phyloP scores from a whole-genome alignment of 2,329 filamentous ascomycete genomes.

The Alternaria triticimaculans region DNA sequence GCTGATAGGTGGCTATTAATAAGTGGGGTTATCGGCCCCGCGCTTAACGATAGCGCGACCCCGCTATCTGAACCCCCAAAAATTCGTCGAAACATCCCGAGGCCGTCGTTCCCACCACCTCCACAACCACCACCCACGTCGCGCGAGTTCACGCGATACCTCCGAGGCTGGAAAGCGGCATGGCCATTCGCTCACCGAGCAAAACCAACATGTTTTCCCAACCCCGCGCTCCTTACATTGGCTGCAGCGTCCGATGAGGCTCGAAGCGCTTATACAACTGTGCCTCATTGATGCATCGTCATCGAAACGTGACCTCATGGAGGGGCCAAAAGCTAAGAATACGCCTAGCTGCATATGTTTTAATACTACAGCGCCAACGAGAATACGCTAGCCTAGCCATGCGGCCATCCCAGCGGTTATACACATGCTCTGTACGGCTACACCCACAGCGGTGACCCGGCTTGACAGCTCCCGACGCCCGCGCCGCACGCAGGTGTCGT shows the following conservation, averaged over 20 bases:
- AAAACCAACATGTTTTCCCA: slow-evolving; percentile 14
- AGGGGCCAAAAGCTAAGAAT: slow-evolving; percentile 38
- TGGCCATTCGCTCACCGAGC: slow-evolving; percentile 13
- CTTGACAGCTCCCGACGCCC: slow-evolving; percentile 27
- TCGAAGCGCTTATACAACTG: slow-evolving; percentile 32
- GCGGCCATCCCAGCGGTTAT: slow-evolving; percentile 38
- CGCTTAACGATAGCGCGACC: slow-evolving; percentile 25
- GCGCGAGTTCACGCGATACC: slow-evolving; percentile 15
- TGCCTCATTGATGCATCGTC: slow-evolving; percentile 34
- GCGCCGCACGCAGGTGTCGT: slow-evolving; percentile 29
- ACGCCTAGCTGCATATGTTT: slow-evolving; percentile 28
- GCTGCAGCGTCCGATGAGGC: slow-evolving; percentile 25
- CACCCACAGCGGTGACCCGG: slow-evolving; percentile 25
- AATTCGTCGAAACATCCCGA: slow-evolving; percentile 11
- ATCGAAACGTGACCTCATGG: slow-evolving; percentile 25
- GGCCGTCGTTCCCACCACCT: slow-evolving; percentile 1
- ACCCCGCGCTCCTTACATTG: slow-evolving; percentile 1
- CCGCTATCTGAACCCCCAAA: slow-evolving; percentile 15
- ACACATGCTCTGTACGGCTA: slow-evolving; percentile 32
- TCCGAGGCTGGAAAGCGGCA: background rate
- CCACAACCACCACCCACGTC: slow-evolving; percentile 7
- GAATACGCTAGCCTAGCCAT: slow-evolving; percentile 23
- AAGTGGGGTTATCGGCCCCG: slow-evolving; percentile 21
- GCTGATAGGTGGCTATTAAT: slow-evolving; percentile 21
- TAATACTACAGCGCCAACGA: slow-evolving; percentile 32